These are phyloP conservation scores for Melampsora occidentalis DNA, from an alignment of 1,284 basidiomycete genomes.

Conservation along the genomic window DNA sequence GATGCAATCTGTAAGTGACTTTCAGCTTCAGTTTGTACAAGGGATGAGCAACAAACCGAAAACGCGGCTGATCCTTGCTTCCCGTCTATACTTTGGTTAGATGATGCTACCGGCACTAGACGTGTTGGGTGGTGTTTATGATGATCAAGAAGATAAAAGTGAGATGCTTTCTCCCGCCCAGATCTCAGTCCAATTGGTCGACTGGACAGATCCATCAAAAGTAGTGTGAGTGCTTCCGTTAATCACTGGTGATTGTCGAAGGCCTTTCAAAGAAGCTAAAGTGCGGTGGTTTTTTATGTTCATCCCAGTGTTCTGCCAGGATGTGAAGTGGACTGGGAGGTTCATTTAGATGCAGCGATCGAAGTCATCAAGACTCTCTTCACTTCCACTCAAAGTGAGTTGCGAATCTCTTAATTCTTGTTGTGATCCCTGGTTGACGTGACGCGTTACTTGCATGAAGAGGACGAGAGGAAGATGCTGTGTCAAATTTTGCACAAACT, in stretches of 20 bases:
- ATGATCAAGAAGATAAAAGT: slow-evolving; percentile 72
- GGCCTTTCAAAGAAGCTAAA: neutral
- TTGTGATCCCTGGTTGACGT: slow-evolving; percentile 48
- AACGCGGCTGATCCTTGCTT: slow-evolving; percentile 3
- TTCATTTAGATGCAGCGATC: slow-evolving; percentile 73
- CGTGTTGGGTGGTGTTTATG: slow-evolving; percentile 66
- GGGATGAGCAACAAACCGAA: neutral
- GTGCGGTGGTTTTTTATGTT: slow-evolving; percentile 24
- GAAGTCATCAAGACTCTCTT: slow-evolving; percentile 66
- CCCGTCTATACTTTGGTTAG: slow-evolving; percentile 14
- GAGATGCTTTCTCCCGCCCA: slow-evolving; percentile 74
- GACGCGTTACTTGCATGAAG: slow-evolving; percentile 55
- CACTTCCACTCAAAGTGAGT: slow-evolving; percentile 58
- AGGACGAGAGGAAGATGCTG: slow-evolving; percentile 74
- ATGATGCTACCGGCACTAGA: slow-evolving; percentile 69
- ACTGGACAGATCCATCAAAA: slow-evolving; percentile 90
- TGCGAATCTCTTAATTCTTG: slow-evolving; percentile 37
- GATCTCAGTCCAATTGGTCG: slow-evolving; percentile 77
- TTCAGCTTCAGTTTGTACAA: neutral
- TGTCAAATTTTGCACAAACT: slow-evolving; percentile 77
- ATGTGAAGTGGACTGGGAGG: slow-evolving; percentile 52
- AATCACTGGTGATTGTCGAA: no score
- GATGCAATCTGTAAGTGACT: slow-evolving; percentile 66
- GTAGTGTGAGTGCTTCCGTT: slow-evolving; percentile 61
- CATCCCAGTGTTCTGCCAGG: slow-evolving; percentile 46